A percentile compares a stretch with the other conserved stretches of the same genome.
Conservation (phyloP, 371 early-diverging fungal genomes). For the Encephalitozoon intestinalis region DNA sequence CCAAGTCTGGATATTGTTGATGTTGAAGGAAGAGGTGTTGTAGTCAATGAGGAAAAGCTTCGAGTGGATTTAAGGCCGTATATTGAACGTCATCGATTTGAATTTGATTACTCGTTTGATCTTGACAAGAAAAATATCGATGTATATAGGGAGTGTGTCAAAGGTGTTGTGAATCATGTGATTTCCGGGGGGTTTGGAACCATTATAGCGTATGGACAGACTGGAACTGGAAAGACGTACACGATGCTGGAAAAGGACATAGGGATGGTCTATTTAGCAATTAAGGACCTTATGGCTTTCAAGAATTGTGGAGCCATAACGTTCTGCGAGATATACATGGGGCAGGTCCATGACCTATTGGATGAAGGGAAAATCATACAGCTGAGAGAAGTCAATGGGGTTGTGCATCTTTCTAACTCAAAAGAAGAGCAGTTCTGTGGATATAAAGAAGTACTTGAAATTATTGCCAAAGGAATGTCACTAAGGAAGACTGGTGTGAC, state of each 20-base stretch:
- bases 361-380: slow-evolving; percentile 22
- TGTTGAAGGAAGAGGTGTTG: slow-evolving; percentile 13
- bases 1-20: slow-evolving; percentile 31
- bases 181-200: slow-evolving; percentile 88
- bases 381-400: slow-evolving; percentile 64
- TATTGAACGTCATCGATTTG: slow-evolving; percentile 79
- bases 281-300: slow-evolving; percentile 57
- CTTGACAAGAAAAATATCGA: slow-evolving; percentile 69
- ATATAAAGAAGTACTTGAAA: slow-evolving; percentile 70
- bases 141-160: slow-evolving; percentile 78
- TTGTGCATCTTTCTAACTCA: slow-evolving; percentile 75
- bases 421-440: slow-evolving; percentile 69
- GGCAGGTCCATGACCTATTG: slow-evolving; percentile 31
- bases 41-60: slow-evolving; percentile 65
- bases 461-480: slow-evolving; percentile 75
- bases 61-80: slow-evolving; percentile 73
- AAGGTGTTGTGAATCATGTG: slow-evolving; percentile 79
- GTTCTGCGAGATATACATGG: slow-evolving; percentile 46
- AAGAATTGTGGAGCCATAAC: slow-evolving; percentile 7
- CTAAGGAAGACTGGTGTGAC: slow-evolving; percentile 66
- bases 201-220: slow-evolving; percentile 95
- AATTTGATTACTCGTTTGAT: slow-evolving; percentile 90
- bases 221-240: slow-evolving; percentile 91
- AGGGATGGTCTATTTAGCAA: slow-evolving; percentile 33
- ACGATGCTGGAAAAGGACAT: slow-evolving; percentile 72